Percentiles rank a stretch among this genome's conserved stretches.
Evolutionary conservation across 73 alveolate species (phyloP).

Genomic region (Paramecium caudatum): DNA sequence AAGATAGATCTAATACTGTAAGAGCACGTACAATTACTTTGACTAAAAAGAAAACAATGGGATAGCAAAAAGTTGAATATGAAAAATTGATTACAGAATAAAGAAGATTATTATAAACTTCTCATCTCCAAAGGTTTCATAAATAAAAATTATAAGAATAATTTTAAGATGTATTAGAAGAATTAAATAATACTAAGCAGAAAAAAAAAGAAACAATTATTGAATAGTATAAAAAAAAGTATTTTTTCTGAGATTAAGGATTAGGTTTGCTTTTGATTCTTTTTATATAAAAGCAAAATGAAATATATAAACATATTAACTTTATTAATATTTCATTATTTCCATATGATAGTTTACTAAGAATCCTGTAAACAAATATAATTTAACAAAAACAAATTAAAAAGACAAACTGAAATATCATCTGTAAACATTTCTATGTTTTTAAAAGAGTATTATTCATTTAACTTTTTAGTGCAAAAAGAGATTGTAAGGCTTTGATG

Average conservation of each 20-base stretch:
- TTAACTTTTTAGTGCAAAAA: slow-evolving; percentile 7
- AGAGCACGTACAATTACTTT: slow-evolving; percentile 15
- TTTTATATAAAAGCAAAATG: too few relatives aligned
- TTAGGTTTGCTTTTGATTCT: too few relatives aligned
- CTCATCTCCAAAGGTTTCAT: slow-evolving; percentile 29
- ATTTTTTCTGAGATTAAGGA: background rate
- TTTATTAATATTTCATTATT: too few relatives aligned
- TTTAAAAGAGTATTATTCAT: slow-evolving; percentile 15
- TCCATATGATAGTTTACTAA: too few relatives aligned
- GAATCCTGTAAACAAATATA: slow-evolving; percentile 21
- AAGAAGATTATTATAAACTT: slow-evolving; percentile 17
- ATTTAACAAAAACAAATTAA: slow-evolving; percentile 16
- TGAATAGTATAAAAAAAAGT: slow-evolving; percentile 28
- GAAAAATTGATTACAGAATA: background rate
- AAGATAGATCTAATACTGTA: slow-evolving; percentile 17
- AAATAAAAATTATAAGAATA: slow-evolving; percentile 4
- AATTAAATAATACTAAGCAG: background rate
- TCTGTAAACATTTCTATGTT: slow-evolving; percentile 11
- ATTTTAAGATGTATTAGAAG: background rate
- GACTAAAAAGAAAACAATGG: slow-evolving; percentile 9
- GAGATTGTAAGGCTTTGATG: background rate
- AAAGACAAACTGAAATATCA: slow-evolving; percentile 7
- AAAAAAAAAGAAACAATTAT: background rate
- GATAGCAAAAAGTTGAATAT: background rate
- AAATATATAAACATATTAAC: too few relatives aligned